Percentiles rank a stretch among this genome's conserved stretches.
These are phyloP conservation scores for Tagetes erecta DNA, from an alignment of 129 eudicot genomes.

Conservation along the genomic window DNA sequence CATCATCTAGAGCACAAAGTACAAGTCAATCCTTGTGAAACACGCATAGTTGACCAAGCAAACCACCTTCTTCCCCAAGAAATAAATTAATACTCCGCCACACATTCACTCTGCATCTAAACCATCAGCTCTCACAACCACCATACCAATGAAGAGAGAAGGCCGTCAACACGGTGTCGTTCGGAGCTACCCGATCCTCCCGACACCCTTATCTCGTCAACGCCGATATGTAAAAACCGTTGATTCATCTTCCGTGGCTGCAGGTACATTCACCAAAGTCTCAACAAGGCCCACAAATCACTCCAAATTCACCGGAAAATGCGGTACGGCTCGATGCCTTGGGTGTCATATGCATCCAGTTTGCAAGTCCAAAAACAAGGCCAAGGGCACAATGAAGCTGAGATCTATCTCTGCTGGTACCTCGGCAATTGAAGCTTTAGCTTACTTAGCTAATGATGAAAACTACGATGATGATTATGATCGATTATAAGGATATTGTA, in stretches of 20 bases:
- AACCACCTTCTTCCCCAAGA: constrained; percentile 38
- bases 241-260: constrained; percentile 51
- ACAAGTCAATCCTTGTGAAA: constrained; percentile 1
- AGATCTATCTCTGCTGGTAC: constrained; percentile 34
- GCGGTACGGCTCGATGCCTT: constrained; percentile 46
- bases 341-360: constrained; percentile 62
- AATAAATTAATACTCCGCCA: constrained; percentile 9
- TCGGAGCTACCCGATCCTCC: constrained; percentile 28
- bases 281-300: constrained; percentile 69
- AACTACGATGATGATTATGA: constrained; percentile 4
- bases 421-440: constrained; percentile 39
- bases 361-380: constrained; percentile 55
- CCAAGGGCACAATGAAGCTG: constrained; percentile 54
- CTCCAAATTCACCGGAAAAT: constrained; percentile 74
- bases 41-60: constrained; percentile 34
- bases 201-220: constrained; percentile 15
- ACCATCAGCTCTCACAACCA: constrained; percentile 7
- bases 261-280: constrained; percentile 48
- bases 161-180: constrained; percentile 54
- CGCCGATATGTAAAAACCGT: constrained; percentile 28
- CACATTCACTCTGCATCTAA: neutral
- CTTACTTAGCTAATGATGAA: constrained; percentile 32
- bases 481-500: constrained; percentile 1
- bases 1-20: neutral
- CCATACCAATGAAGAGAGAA: constrained; percentile 45